phyloP scores from a whole-genome alignment of 129 eudicot genomes.

The Rutidosis leptorrhynchoides region DNA sequence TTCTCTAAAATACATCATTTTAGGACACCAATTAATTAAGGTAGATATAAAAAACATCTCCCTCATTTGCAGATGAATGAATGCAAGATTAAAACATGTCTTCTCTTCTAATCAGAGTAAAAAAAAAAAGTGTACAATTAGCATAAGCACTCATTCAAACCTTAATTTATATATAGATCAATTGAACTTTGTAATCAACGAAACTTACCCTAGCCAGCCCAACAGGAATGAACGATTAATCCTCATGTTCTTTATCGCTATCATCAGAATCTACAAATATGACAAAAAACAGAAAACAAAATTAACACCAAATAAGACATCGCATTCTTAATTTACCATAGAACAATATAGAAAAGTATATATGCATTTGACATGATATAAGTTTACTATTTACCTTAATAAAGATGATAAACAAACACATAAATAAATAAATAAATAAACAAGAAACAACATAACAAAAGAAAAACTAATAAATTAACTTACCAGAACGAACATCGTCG shows the following conservation, averaged over 20 bases:
- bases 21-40: constrained; percentile 27
- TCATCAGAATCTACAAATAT: constrained; percentile 60
- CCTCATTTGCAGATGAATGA: constrained; percentile 23
- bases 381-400: neutral
- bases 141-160: neutral
- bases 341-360: neutral
- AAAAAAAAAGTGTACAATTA: neutral
- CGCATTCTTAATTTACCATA: neutral
- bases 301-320: neutral
- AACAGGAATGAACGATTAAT: constrained; percentile 40
- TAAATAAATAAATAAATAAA: neutral
- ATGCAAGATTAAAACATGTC: neutral
- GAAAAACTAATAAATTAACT: constrained; percentile 34
- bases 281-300: neutral
- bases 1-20: constrained; percentile 14
- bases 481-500: constrained; percentile 93
- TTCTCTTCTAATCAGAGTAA: neutral
- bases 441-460: no score
- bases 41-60: constrained; percentile 18
- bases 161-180: neutral
- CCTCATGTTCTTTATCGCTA: constrained; percentile 76
- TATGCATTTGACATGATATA: neutral
- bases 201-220: constrained; percentile 19
- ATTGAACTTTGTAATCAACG: neutral
- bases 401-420: neutral